These are phyloP conservation scores for Penicillium janthinellum DNA, from an alignment of 2,329 filamentous ascomycete species.

Conservation along the genomic window DNA sequence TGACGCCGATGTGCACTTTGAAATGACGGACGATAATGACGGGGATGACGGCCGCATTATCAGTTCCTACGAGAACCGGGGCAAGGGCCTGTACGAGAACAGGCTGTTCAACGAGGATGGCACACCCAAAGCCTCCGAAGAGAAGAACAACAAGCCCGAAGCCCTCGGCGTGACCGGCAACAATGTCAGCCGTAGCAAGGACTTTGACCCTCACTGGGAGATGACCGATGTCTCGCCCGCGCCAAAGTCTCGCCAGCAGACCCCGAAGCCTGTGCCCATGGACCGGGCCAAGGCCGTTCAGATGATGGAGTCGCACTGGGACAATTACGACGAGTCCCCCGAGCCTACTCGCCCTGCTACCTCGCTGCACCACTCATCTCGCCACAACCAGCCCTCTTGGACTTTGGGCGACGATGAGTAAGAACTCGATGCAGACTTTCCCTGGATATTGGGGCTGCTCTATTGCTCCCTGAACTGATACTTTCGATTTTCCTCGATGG, in stretches of 20 bases:
- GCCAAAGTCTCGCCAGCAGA: slow-evolving; percentile 42
- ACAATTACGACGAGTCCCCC: slow-evolving; percentile 43
- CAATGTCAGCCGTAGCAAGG: slow-evolving; percentile 70
- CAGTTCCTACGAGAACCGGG: slow-evolving; percentile 64
- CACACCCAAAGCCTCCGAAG: slow-evolving; percentile 50
- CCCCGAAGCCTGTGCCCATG: slow-evolving; percentile 53
- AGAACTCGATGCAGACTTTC: neutral
- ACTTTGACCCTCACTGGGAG: slow-evolving; percentile 76
- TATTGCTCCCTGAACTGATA: neutral
- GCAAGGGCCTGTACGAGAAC: slow-evolving; percentile 74
- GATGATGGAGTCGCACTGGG: slow-evolving; percentile 68
- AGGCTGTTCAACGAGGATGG: slow-evolving; percentile 68
- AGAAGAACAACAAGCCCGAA: slow-evolving; percentile 30
- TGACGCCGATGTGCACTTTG: slow-evolving; percentile 80
- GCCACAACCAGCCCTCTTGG: slow-evolving; percentile 45
- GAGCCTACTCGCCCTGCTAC: slow-evolving; percentile 32
- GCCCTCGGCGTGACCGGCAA: slow-evolving; percentile 71
- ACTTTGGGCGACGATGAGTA: slow-evolving; percentile 45
- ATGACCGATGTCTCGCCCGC: slow-evolving; percentile 61
- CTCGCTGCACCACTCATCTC: slow-evolving; percentile 27
- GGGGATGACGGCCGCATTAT: slow-evolving; percentile 44
- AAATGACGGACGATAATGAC: slow-evolving; percentile 74
- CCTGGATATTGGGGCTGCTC: neutral
- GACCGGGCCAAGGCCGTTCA: slow-evolving; percentile 70
- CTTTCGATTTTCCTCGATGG: slow-evolving; percentile 4